phyloP scores from a whole-genome alignment of 2,329 filamentous ascomycete genomes.

The Aspergillus melleus region DNA sequence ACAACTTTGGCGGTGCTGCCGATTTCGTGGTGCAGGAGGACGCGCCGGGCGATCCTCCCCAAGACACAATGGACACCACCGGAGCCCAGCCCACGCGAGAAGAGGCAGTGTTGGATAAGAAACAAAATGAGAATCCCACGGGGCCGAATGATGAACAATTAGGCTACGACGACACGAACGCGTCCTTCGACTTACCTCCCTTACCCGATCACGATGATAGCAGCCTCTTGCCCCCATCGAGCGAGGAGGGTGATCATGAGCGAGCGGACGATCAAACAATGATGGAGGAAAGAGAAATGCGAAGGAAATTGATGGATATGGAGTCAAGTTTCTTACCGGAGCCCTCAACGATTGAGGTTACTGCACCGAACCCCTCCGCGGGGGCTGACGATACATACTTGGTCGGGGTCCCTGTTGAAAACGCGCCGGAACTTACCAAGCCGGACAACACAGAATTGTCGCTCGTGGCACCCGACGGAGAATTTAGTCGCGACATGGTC shows the following conservation, averaged over 20 bases:
- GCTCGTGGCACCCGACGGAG: slow-evolving; percentile 25
- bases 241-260: slow-evolving; percentile 35
- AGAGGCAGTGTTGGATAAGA: slow-evolving; percentile 15
- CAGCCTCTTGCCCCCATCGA: slow-evolving; percentile 31
- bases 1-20: slow-evolving; percentile 26
- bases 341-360: slow-evolving; percentile 45
- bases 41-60: slow-evolving; percentile 25
- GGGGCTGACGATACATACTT: slow-evolving; percentile 47
- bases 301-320: slow-evolving; percentile 59
- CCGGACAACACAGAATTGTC: slow-evolving; percentile 27
- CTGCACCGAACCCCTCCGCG: slow-evolving; percentile 23
- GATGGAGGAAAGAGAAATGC: slow-evolving; percentile 60
- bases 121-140: slow-evolving; percentile 19
- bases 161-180: slow-evolving; percentile 28
- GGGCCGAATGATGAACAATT: slow-evolving; percentile 16
- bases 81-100: slow-evolving; percentile 18
- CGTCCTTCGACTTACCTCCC: slow-evolving; percentile 28
- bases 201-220: slow-evolving; percentile 37
- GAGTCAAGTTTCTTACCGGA: slow-evolving; percentile 65
- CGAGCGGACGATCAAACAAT: slow-evolving; percentile 41
- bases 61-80: slow-evolving; percentile 21
- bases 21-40: slow-evolving; percentile 34
- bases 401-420: slow-evolving; percentile 36
- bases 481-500: slow-evolving; percentile 18
- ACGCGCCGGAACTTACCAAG: slow-evolving; percentile 16